Evolutionary conservation across 345 rosid species (phyloP).

Genomic region (Lumnitzera racemosa): DNA sequence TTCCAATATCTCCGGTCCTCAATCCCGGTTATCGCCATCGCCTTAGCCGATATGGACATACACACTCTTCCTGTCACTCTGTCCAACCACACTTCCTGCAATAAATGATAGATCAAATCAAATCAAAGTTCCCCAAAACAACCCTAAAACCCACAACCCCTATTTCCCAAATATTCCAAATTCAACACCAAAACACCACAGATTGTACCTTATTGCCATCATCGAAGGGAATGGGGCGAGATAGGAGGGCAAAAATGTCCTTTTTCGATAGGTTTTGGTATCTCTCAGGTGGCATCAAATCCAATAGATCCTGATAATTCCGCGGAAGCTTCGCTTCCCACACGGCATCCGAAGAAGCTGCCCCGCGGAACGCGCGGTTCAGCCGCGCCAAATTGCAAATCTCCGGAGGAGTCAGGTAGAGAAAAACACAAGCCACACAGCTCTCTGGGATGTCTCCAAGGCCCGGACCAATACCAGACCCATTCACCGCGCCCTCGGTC

Average conservation of each 20-base stretch:
- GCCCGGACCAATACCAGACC: slow-evolving; percentile 44
- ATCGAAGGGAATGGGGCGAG: slow-evolving; percentile 64
- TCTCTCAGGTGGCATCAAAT: slow-evolving; percentile 72
- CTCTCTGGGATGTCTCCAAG: slow-evolving; percentile 92
- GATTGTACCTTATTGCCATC: slow-evolving; percentile 60
- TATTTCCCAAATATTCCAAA: neutral
- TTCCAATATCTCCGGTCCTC: slow-evolving; percentile 97
- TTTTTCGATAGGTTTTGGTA: slow-evolving; percentile 56
- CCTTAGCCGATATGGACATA: slow-evolving; percentile 81
- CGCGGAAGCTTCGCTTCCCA: slow-evolving; percentile 83
- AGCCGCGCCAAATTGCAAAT: slow-evolving; percentile 91
- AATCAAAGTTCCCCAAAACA: neutral
- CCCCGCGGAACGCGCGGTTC: slow-evolving; percentile 75
- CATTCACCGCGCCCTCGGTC: slow-evolving; percentile 46
- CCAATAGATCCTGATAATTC: slow-evolving; percentile 76
- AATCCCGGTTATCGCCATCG: slow-evolving; percentile 88
- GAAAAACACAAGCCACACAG: slow-evolving; percentile 85
- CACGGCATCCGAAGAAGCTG: slow-evolving; percentile 87
- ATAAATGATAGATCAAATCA: neutral
- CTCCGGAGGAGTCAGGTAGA: slow-evolving; percentile 85
- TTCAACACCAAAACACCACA: neutral
- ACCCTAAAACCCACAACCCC: neutral
- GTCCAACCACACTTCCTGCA: slow-evolving; percentile 88
- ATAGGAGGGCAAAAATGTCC: slow-evolving; percentile 77
- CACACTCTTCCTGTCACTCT: slow-evolving; percentile 82